A percentile compares a stretch with the other conserved stretches of the same genome.
Evolutionary conservation across 176 grass and related monocot species (phyloP).

Genomic region (Oryza australiensis): DNA sequence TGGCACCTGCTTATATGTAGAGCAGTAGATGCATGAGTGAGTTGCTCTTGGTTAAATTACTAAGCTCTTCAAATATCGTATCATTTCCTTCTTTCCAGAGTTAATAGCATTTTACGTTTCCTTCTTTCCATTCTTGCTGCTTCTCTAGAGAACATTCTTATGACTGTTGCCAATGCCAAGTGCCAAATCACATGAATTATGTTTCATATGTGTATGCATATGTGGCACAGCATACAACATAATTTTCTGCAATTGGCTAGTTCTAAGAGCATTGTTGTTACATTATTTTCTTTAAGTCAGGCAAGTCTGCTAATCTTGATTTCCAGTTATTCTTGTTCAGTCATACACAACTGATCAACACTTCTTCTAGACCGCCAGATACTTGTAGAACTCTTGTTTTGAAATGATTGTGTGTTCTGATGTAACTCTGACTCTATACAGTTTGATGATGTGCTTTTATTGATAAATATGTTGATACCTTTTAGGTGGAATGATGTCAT

Average conservation of each 20-base stretch:
- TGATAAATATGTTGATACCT: constrained; percentile 24
- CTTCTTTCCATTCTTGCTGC: not conserved
- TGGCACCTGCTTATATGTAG: not conserved
- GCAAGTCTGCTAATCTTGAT: constrained; percentile 2
- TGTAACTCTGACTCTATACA: not conserved
- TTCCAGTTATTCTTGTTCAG: constrained; percentile 8
- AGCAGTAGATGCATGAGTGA: not conserved
- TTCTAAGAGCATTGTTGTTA: not conserved
- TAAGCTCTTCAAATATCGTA: not conserved
- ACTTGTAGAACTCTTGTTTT: constrained; percentile 9
- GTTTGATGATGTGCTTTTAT: constrained; percentile 24
- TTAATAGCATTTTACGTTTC: constrained; percentile 6
- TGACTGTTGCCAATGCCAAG: constrained; percentile 3
- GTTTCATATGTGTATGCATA: not conserved
- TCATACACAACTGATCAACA: constrained; percentile 12
- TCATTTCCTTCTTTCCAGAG: not conserved
- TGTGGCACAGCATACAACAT: not conserved
- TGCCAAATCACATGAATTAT: constrained; percentile 1
- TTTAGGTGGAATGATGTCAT: constrained; percentile 99
- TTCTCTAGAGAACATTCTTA: not conserved
- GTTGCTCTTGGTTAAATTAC: constrained; percentile 15
- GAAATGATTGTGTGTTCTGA: constrained; percentile 13
- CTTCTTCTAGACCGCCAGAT: constrained; percentile 26
- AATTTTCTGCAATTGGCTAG: not conserved
- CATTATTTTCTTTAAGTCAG: not conserved